Conservation (phyloP, 768 basidiomycete species). For the Lactarius hengduanensis region DNA sequence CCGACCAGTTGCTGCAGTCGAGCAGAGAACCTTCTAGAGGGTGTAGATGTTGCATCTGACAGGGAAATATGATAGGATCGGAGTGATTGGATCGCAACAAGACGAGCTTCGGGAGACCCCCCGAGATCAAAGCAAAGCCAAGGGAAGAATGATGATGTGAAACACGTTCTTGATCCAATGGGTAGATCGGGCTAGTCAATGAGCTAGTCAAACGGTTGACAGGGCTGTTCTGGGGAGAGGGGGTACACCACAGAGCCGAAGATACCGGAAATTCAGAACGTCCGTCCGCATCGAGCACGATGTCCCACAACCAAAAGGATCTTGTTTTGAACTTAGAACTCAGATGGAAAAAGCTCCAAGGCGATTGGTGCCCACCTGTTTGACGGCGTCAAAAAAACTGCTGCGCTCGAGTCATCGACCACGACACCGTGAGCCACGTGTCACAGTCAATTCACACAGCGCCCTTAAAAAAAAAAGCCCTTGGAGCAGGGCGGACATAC, state of each 20-base stretch:
- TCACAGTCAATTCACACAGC: no score
- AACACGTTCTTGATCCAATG: background rate
- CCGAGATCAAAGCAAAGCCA: background rate
- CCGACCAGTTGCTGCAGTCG: slow-evolving; percentile 13
- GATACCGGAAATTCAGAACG: slow-evolving; percentile 9
- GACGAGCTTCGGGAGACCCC: background rate
- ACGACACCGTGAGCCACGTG: background rate
- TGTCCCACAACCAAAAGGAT: background rate
- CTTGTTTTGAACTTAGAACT: background rate
- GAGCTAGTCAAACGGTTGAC: background rate
- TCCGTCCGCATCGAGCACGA: background rate
- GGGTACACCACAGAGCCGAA: background rate
- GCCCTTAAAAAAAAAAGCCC: background rate
- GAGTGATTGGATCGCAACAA: slow-evolving; percentile 10
- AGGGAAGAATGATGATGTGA: slow-evolving; percentile 3
- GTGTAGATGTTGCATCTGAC: no score
- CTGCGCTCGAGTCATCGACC: background rate
- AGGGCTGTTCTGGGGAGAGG: background rate
- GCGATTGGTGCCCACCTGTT: background rate
- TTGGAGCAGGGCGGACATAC: background rate
- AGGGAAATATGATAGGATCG: no score
- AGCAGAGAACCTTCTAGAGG: background rate
- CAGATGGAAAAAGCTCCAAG: background rate
- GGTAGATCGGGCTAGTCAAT: background rate
- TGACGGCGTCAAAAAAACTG: slow-evolving; percentile 3